A percentile compares a stretch with the other conserved stretches of the same genome.
Evolutionary conservation across 768 basidiomycete species (phyloP).

Genomic region (Mycena leptocephala): DNA sequence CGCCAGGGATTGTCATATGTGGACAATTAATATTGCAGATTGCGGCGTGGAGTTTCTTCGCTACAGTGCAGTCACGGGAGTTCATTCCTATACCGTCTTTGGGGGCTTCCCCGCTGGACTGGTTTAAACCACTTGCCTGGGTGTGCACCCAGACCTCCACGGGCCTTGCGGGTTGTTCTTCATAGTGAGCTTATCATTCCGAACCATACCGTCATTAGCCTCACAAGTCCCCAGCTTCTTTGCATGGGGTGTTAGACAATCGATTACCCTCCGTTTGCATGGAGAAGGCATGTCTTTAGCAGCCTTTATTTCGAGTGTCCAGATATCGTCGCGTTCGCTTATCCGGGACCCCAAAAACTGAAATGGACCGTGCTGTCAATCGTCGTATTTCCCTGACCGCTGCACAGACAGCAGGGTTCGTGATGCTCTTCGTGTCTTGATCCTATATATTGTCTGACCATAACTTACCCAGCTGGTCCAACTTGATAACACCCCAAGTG

Average conservation of each 20-base stretch:
- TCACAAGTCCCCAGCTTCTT: neutral
- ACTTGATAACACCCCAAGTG: neutral
- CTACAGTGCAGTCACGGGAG: neutral
- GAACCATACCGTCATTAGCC: neutral
- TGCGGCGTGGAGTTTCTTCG: neutral
- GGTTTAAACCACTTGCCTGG: neutral
- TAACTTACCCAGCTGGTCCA: neutral
- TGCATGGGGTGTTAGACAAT: neutral
- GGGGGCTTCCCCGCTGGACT: neutral
- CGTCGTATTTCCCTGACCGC: neutral
- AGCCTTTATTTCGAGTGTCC: neutral
- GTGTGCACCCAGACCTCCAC: neutral
- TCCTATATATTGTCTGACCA: neutral
- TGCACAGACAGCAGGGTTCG: neutral
- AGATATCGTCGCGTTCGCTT: neutral
- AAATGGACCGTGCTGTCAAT: neutral
- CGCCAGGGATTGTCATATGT: neutral
- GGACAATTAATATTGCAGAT: neutral
- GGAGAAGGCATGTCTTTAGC: neutral
- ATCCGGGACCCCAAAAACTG: neutral
- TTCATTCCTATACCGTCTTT: neutral
- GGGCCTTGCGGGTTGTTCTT: neutral
- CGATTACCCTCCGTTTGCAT: neutral
- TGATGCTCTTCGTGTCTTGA: neutral
- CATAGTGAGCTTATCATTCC: neutral